Base-by-base conservation (phyloP, 1,284 basidiomycete species). In the Moesziomyces parantarcticus region DNA sequence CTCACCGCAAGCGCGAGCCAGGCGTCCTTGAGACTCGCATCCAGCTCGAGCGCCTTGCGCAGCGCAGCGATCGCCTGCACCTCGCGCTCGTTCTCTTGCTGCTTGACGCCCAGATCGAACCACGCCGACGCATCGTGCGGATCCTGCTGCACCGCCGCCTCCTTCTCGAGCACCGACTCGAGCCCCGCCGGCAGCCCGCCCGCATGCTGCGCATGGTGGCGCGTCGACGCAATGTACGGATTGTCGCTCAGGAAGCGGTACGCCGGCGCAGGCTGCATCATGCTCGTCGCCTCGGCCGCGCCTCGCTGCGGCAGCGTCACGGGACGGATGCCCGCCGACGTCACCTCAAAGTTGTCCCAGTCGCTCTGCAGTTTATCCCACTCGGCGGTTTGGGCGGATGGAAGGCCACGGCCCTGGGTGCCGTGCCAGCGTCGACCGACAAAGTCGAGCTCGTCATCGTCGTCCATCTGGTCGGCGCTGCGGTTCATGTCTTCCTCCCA, bases 31-130 rank as follows among this genome's bases (percentile, higher is more conserved):
- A 79, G 56, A 26, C 53, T 64, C 16, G 83, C 90, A 72, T 97
- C 91, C 21, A 98, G 88, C 74, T 92, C 89, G 47, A 94, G 86
- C 2, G 94, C 91, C 63, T 90, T 90, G 42, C 88, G 87, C 23
- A 99, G 88, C 0, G 96, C 97, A 48, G 90, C 88, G 51, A 99
- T 89, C 6, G 96, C 97, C 78, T 93, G 91, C 22, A 89, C 88
- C 85, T 99, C 96, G 22, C 95, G 90, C 84, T 99, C 96, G 84
- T 97, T 97, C 85, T 97, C 96, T 85, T 99, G 96, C 83, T 99
- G 97, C 85, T 94, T 96, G 47, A 99, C 90, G 25, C 97, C 96
- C 46, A 99, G 90, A 62, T 92, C 89, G 80, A 89, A 94, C 96
- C 96, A 99, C 8, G 91, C 91, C 39, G 85, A 79, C 0, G 92